phyloP scores from a whole-genome alignment of 176 grass and related monocot genomes.

The Chrysopogon serrulatus region DNA sequence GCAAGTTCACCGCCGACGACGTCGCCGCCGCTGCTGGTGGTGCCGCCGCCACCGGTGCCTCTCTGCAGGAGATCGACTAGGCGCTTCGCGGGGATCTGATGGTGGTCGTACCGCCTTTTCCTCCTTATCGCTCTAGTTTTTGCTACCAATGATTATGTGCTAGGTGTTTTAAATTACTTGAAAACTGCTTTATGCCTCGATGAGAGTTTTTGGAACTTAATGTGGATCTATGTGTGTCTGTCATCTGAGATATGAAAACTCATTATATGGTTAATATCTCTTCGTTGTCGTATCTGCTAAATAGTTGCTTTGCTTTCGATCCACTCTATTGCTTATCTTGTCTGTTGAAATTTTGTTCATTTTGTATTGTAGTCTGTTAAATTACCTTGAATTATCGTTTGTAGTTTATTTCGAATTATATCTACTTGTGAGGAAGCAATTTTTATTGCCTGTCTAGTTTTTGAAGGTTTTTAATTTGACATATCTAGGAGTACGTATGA shows the following conservation, averaged over 20 bases:
- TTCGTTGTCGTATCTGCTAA: background rate
- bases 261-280: constrained; percentile 15
- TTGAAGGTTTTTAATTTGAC: background rate
- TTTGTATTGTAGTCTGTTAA: background rate
- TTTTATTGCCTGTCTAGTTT: background rate
- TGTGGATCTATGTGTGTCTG: constrained; percentile 22
- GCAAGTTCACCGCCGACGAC: constrained; percentile 88
- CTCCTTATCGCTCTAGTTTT: constrained; percentile 17
- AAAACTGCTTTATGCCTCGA: constrained; percentile 9
- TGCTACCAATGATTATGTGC: background rate
- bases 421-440: background rate
- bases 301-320: background rate
- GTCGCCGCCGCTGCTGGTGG: constrained; percentile 52
- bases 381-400: background rate
- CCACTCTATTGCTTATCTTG: background rate
- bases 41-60: constrained; percentile 40
- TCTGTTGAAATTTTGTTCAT: background rate
- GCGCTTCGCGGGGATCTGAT: background rate
- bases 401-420: background rate
- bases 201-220: constrained; percentile 34
- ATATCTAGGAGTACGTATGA: background rate
- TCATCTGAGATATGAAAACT: constrained; percentile 32
- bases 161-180: constrained; percentile 19
- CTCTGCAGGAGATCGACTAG: constrained; percentile 93
- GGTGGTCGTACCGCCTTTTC: background rate